These are phyloP conservation scores for Gentiana dahurica DNA, from an alignment of 257 asterid genomes.

Conservation along the genomic window DNA sequence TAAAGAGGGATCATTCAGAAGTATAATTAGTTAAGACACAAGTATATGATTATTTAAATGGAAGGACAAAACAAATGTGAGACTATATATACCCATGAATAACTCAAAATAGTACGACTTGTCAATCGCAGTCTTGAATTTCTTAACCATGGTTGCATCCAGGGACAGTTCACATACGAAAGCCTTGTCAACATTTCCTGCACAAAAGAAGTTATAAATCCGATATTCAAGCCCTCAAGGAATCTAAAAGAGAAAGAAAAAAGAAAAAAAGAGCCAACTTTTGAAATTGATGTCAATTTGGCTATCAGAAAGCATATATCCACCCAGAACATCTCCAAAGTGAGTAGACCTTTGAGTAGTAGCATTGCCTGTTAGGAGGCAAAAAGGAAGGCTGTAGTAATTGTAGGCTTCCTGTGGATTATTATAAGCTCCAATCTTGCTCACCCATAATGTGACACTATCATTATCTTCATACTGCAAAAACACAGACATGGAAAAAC, in stretches of 20 bases:
- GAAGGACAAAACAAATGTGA: background rate
- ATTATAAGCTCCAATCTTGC: conserved; percentile 71
- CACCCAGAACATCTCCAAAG: conserved; percentile 68
- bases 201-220: conserved; percentile 3
- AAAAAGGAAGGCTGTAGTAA: conserved; percentile 66
- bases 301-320: conserved; percentile 68
- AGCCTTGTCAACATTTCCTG: conserved; percentile 47
- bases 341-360: conserved; percentile 53
- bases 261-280: conserved; percentile 25
- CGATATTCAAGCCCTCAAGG: conserved; percentile 1
- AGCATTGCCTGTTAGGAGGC: conserved; percentile 37
- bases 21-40: background rate
- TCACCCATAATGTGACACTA: conserved; percentile 55
- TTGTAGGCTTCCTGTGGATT: conserved; percentile 82
- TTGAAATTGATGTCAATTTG: conserved; percentile 57
- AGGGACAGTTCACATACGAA: conserved; percentile 49
- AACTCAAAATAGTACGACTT: conserved; percentile 61
- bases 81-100: conserved; percentile 50
- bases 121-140: conserved; percentile 58
- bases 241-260: background rate
- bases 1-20: background rate
- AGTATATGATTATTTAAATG: no score
- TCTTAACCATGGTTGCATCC: conserved; percentile 51
- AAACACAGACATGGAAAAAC: conserved; percentile 7
- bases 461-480: conserved; percentile 58